These are phyloP conservation scores for Russula lepida DNA, from an alignment of 768 basidiomycete genomes.

Conservation along the genomic window DNA sequence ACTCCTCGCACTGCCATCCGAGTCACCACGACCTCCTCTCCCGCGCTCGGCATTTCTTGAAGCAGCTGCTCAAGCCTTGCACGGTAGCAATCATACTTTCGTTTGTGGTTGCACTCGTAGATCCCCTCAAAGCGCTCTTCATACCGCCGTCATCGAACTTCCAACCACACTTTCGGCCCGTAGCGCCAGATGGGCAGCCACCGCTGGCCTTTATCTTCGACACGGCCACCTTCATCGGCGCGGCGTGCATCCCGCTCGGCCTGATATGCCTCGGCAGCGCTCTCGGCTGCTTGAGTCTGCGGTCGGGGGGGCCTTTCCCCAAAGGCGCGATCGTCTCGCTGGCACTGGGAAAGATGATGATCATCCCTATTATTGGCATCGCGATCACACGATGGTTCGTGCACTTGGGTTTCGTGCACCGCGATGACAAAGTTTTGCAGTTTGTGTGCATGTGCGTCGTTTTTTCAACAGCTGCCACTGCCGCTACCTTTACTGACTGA, in stretches of 20 bases:
- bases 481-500: conserved; percentile 36
- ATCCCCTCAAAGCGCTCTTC: conserved; percentile 54
- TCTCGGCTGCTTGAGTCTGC: conserved; percentile 49
- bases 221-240: conserved; percentile 50
- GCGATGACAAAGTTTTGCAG: conserved; percentile 48
- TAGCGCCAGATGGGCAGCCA: conserved; percentile 57
- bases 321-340: conserved; percentile 46
- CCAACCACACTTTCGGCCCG: conserved; percentile 30
- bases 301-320: conserved; percentile 37
- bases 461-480: conserved; percentile 31
- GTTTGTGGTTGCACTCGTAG: conserved; percentile 49
- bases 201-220: conserved; percentile 56
- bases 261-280: conserved; percentile 56
- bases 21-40: neutral
- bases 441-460: conserved; percentile 60
- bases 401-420: conserved; percentile 37
- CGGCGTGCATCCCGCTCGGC: conserved; percentile 55
- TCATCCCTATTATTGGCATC: conserved; percentile 56
- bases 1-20: neutral
- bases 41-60: neutral
- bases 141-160: conserved; percentile 35
- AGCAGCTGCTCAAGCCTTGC: conserved; percentile 34
- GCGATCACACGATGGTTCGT: conserved; percentile 44
- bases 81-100: conserved; percentile 47
- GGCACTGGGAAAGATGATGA: conserved; percentile 45